Conservation (phyloP, 2,329 filamentous ascomycete genomes). For the Colletotrichum paranaense region DNA sequence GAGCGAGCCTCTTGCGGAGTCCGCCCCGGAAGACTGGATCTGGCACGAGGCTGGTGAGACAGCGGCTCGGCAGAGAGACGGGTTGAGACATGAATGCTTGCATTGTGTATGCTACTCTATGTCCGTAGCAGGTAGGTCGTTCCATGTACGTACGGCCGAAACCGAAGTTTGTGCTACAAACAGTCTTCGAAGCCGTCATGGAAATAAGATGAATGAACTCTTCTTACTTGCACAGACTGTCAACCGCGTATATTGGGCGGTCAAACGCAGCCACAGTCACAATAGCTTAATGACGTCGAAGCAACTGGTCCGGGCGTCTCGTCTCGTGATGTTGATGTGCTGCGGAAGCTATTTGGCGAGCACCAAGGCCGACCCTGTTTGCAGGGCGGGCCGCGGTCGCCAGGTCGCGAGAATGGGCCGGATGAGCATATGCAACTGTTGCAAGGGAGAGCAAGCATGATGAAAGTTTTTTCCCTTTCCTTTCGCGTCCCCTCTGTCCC, state of each 20-base stretch:
- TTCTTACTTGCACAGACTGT: not conserved
- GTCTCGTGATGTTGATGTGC: conserved; percentile 35
- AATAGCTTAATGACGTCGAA: conserved; percentile 24
- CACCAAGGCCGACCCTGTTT: conserved; percentile 14
- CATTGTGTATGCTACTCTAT: conserved; percentile 13
- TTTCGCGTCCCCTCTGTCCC: not conserved
- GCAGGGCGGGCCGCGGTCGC: conserved; percentile 18
- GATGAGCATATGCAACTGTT: conserved; percentile 8
- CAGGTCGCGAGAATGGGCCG: conserved; percentile 29
- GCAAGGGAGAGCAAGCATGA: conserved; percentile 3
- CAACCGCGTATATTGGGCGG: not conserved
- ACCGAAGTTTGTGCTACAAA: conserved; percentile 4
- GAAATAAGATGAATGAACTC: not conserved
- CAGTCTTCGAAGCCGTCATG: not conserved
- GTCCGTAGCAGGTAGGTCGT: not conserved
- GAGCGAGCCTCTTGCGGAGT: conserved; percentile 20
- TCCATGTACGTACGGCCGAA: conserved; percentile 10
- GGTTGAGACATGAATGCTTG: conserved; percentile 21
- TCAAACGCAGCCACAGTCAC: not conserved
- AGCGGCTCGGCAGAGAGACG: conserved; percentile 2
- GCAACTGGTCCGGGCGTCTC: conserved; percentile 20
- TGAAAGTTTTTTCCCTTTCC: not conserved
- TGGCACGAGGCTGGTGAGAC: conserved; percentile 22
- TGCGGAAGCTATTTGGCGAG: conserved; percentile 31
- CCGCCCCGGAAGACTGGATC: conserved; percentile 26